Base-by-base conservation (phyloP, 306 rosid genomes). In the Albizia julibrissin region DNA sequence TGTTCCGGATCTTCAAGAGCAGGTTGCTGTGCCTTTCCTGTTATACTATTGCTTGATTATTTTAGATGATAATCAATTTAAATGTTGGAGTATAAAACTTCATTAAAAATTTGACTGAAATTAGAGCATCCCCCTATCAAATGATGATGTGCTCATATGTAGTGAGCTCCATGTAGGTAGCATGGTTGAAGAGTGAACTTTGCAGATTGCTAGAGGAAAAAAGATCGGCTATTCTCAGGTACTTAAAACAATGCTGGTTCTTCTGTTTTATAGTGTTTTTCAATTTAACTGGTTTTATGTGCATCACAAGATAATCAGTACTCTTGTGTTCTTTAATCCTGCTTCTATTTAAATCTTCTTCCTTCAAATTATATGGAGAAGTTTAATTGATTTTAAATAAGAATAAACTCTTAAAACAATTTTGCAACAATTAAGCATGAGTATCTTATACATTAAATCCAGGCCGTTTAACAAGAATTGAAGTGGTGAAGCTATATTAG, bases 191-290 rank as follows among this genome's bases (percentile, higher is more conserved):
- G 89, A 91, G 85, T 89, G 97, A 93, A 72, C 89, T 95, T 59
- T 93, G 99, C 87, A 90, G 85, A 83, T 82, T 88, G 86, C 91
- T 95, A 79, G 99, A 92, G 85, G 98, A 95, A 31, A 93, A 91
- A 89, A 88, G 99, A 91, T 95, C 99, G 54, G 84, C 96, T 85
- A 79, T 91, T 84, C 94, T 95, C 74, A 92, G 98, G 99, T 95
- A 81, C 81, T 82, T 76, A 12, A 79, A 71, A 47, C 56, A 39
- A 9, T 56, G 62, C 62, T 21, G 13, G n/a, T 56, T 56, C 26
- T 56, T 21, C 62, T 56, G 62, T 56, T 56, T 19, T 18, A 6
- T 21, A 56, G 62, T 56, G 62, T 21, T 56, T 56, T n/a, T 26
- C 62, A 56, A 56, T 56, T 56, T 56, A 21, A n/a, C 62, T 56